Conservation (phyloP, 2,329 filamentous ascomycete genomes). For the Aspergillus niger region DNA sequence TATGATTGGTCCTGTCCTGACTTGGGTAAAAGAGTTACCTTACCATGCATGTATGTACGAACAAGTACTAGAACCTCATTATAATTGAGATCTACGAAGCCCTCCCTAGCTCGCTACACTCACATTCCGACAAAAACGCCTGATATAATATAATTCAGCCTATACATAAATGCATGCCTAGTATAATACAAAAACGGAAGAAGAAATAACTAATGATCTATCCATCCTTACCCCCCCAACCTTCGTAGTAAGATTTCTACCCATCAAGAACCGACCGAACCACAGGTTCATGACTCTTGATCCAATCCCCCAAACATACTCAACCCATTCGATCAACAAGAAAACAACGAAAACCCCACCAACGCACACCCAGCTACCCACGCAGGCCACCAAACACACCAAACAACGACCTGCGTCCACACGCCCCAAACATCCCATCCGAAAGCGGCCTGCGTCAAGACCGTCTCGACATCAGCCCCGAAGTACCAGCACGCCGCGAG, state of each 20-base stretch:
- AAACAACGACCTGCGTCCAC: slow-evolving; percentile 87
- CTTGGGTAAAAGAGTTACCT: not conserved
- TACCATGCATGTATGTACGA: slow-evolving; percentile 19
- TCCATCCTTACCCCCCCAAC: not conserved
- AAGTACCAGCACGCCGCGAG: slow-evolving; percentile 53
- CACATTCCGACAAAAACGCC: not conserved
- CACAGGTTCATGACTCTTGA: no score
- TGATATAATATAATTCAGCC: no score
- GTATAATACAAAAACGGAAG: not conserved
- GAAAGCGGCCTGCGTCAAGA: slow-evolving; percentile 74
- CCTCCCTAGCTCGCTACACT: not conserved
- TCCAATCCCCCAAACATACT: no score
- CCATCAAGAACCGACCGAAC: no score
- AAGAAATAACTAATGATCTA: not conserved
- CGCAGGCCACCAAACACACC: slow-evolving; percentile 93
- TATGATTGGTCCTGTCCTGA: not conserved
- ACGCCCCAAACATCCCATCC: slow-evolving; percentile 88
- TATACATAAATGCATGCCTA: not conserved
- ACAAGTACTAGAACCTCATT: slow-evolving; percentile 15
- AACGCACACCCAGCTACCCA: slow-evolving; percentile 66
- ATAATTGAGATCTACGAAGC: slow-evolving; percentile 15
- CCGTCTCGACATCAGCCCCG: slow-evolving; percentile 54
- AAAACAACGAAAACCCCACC: slow-evolving; percentile 39
- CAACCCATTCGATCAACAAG: not conserved
- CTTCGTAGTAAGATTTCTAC: no score